Evolutionary conservation across 1,284 basidiomycete species (phyloP).

Genomic region (Chalciporus sp.): DNA sequence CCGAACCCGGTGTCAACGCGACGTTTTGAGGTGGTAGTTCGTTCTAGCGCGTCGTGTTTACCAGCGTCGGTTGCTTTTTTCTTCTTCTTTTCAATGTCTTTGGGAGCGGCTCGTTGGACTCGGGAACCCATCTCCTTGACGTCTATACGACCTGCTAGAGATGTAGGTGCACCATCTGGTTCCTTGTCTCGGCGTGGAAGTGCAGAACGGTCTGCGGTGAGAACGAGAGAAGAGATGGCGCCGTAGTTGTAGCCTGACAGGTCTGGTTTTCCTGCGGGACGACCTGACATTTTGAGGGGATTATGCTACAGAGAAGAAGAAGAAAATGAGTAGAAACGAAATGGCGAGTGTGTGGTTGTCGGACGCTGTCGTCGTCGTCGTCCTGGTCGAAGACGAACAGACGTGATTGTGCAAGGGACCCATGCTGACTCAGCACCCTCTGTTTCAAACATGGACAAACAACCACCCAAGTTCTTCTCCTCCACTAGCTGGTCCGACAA

Average conservation of each 20-base stretch:
- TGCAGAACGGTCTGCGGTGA: slow-evolving; percentile 78
- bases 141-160: slow-evolving; percentile 90
- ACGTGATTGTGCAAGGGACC: too few relatives aligned
- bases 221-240: slow-evolving; percentile 84
- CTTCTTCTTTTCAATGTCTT: slow-evolving; percentile 96
- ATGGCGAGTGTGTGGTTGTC: background rate
- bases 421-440: slow-evolving; percentile 22
- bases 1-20: slow-evolving; percentile 62
- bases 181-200: slow-evolving; percentile 87
- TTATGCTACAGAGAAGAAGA: slow-evolving; percentile 11
- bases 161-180: slow-evolving; percentile 94
- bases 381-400: slow-evolving; percentile 8
- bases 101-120: slow-evolving; percentile 80
- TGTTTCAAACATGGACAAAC: slow-evolving; percentile 25
- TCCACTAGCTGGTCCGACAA: too few relatives aligned
- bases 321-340: background rate
- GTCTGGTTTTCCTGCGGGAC: slow-evolving; percentile 62
- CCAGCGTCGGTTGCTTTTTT: slow-evolving; percentile 60
- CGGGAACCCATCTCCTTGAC: slow-evolving; percentile 93
- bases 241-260: slow-evolving; percentile 89
- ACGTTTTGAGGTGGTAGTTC: slow-evolving; percentile 54
- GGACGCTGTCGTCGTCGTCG: slow-evolving; percentile 17
- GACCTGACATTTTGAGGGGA: slow-evolving; percentile 42
- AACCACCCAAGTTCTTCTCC: slow-evolving; percentile 2
- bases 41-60: slow-evolving; percentile 57